Evolutionary conservation across 2,329 filamentous ascomycete genomes (phyloP).

Genomic region (Xylariaceae sp.): DNA sequence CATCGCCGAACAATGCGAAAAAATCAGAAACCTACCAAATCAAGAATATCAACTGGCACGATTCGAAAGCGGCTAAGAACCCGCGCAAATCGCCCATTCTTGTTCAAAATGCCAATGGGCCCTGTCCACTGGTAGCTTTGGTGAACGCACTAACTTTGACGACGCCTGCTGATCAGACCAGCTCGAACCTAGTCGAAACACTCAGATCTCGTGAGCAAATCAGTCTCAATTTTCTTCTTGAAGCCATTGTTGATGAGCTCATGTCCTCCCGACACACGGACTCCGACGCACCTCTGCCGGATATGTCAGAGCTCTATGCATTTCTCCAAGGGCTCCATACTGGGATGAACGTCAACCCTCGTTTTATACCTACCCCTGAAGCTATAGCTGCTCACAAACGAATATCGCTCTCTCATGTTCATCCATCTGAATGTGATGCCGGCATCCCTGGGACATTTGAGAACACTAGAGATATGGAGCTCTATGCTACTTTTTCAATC

Average conservation of each 20-base stretch:
- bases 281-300: slow-evolving; percentile 71
- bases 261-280: slow-evolving; percentile 76
- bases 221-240: slow-evolving; percentile 81
- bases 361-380: slow-evolving; percentile 70
- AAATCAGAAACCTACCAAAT: slow-evolving; percentile 85
- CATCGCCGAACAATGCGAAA: slow-evolving; percentile 45
- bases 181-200: slow-evolving; percentile 78
- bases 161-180: slow-evolving; percentile 65
- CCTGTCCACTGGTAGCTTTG: slow-evolving; percentile 88
- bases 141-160: slow-evolving; percentile 91
- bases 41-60: slow-evolving; percentile 87
- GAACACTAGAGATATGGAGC: slow-evolving; percentile 82
- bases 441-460: slow-evolving; percentile 77
- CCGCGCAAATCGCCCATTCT: slow-evolving; percentile 83
- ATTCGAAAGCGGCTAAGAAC: slow-evolving; percentile 63
- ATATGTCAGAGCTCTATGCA: slow-evolving; percentile 84
- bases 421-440: slow-evolving; percentile 55
- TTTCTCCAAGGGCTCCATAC: slow-evolving; percentile 91
- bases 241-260: slow-evolving; percentile 91
- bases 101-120: slow-evolving; percentile 92
- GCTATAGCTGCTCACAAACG: slow-evolving; percentile 54
- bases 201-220: slow-evolving; percentile 84
- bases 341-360: slow-evolving; percentile 97
- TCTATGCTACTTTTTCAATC: slow-evolving; percentile 88
- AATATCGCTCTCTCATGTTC: slow-evolving; percentile 58